phyloP scores from a whole-genome alignment of 495 filamentous ascomycete genomes.

The Tuber umbilicatum region DNA sequence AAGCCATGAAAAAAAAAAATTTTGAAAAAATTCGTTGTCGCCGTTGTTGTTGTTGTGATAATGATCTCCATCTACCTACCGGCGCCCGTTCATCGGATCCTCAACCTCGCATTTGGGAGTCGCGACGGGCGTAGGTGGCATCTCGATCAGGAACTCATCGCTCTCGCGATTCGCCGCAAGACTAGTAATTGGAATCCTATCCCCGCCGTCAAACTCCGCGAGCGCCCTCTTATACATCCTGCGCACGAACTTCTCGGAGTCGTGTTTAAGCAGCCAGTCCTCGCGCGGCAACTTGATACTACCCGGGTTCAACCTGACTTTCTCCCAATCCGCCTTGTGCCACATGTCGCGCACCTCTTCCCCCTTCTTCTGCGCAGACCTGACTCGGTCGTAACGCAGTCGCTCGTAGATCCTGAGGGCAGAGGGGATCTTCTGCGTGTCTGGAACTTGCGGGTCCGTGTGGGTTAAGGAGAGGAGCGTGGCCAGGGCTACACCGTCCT shows the following conservation, averaged over 20 bases:
- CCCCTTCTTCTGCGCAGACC: conserved; percentile 54
- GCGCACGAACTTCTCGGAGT: conserved; percentile 50
- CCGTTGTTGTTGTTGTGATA: background rate
- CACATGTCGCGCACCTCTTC: conserved; percentile 55
- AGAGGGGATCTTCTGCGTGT: conserved; percentile 44
- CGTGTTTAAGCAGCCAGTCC: conserved; percentile 57
- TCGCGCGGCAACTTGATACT: conserved; percentile 52
- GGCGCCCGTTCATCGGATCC: conserved; percentile 21
- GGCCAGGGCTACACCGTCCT: conserved; percentile 63
- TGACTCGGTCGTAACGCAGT: conserved; percentile 51
- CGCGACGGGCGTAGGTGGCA: conserved; percentile 35
- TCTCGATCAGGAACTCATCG: conserved; percentile 35
- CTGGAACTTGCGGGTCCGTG: conserved; percentile 19
- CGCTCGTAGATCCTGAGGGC: conserved; percentile 49
- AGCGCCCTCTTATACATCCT: conserved; percentile 29
- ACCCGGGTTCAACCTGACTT: conserved; percentile 55
- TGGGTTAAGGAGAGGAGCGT: conserved; percentile 51
- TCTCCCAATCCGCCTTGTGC: conserved; percentile 57
- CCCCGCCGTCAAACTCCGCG: conserved; percentile 32
- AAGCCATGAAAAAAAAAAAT: background rate
- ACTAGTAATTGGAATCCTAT: conserved; percentile 24
- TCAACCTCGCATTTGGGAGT: conserved; percentile 34
- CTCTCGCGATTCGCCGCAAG: conserved; percentile 38
- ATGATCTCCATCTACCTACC: background rate
- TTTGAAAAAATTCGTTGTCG: background rate